These are phyloP conservation scores for Luzula sylvatica DNA, from an alignment of 176 grass and related monocot genomes.

Conservation along the genomic window DNA sequence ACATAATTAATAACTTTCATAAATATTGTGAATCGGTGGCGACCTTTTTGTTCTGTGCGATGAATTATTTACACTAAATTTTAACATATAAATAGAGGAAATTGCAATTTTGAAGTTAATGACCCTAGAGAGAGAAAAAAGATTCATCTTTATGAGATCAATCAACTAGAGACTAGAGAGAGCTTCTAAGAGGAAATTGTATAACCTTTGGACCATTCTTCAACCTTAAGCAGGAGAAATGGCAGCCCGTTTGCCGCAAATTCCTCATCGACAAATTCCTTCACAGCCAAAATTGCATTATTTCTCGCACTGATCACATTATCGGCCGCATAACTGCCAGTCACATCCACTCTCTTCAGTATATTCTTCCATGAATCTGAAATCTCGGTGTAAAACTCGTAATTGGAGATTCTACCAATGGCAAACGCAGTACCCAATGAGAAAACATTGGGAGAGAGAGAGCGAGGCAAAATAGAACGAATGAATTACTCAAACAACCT, in stretches of 20 bases:
- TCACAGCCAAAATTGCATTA: slow-evolving; percentile 2
- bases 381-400: neutral
- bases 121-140: neutral
- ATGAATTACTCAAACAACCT: too few species aligned
- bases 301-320: slow-evolving; percentile 7
- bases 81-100: neutral
- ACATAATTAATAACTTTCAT: too few species aligned
- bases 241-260: neutral
- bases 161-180: too few species aligned
- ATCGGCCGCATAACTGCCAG: neutral
- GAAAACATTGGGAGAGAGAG: neutral
- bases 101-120: too few species aligned
- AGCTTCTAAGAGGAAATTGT: neutral
- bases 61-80: neutral
- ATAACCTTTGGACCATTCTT: slow-evolving; percentile 1
- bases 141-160: too few species aligned
- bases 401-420: neutral
- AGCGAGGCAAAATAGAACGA: slow-evolving; percentile 10
- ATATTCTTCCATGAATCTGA: neutral
- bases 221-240: neutral
- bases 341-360: slow-evolving; percentile 2
- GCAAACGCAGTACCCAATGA: neutral
- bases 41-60: slow-evolving; percentile 1
- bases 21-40: too few species aligned
- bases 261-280: slow-evolving; percentile 13